Evolutionary conservation across 106 monocot genomes (phyloP), one percentile per base, ranked within the genome.

Genomic region (Acanthochlamys bracteata): DNA sequence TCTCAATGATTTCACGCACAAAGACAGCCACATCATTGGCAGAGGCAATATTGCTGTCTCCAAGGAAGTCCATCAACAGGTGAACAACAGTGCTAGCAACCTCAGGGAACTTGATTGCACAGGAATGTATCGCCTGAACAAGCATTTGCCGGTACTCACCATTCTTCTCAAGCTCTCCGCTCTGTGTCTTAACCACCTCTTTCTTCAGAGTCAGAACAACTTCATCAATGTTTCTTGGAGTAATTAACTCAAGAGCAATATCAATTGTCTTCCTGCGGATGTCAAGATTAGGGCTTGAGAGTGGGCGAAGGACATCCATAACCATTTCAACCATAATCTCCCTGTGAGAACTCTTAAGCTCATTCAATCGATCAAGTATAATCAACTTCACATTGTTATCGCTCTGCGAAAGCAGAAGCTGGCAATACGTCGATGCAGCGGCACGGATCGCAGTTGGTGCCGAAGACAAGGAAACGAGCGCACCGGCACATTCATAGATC

Each of bases 311-410:
- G 9, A 93, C 82, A 20, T 93, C 92, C 92, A 93, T 93, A 7
- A 88, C 80, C 68, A 84, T 75, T 7, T 88, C 92, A 24, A 88
- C 77, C 88, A 93, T 88, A 63, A 93, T 75, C 43, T 93, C 92
- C 27, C 78, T 57, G 45, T 93, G 88, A 3, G 77, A 78, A 4
- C 43, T 39, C 47, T 85, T 84, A 47, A 93, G 78, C 78, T 93
- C 92, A 22, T 74, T 82, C 33, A 93, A 68, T 14, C 92, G 76
- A 24, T 93, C 92, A 24, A 93, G 74, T 10, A 93, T 65, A 25
- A 93, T 93, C 20, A 93, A 76, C 77, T 88, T 88, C 27, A 93
- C 92, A 71, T 93, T 93, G 76, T 93, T 88, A 58, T 93, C 92
- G 57, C 88, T 88, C 80, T 93, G 92, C 0, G 92, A 93, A 1